phyloP scores from a whole-genome alignment of 1,139 yeast species.

The Geotrichum aggregatum region DNA sequence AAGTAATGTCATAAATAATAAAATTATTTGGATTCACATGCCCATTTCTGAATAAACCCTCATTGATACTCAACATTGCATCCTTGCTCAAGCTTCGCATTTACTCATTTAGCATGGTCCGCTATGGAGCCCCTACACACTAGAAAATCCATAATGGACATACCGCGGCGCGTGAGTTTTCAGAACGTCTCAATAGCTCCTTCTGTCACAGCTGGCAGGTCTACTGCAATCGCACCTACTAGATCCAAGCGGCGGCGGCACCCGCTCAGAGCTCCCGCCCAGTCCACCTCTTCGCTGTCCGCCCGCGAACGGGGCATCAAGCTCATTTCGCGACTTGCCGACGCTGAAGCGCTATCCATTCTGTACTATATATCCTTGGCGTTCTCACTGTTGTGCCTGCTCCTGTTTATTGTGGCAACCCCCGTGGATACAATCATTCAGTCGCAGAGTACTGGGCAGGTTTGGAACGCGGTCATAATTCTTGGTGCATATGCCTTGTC shows the following conservation, averaged over 20 bases:
- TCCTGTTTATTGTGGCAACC: slow-evolving; percentile 60
- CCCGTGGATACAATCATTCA: slow-evolving; percentile 75
- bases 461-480: slow-evolving; percentile 68
- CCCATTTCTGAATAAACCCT: no score
- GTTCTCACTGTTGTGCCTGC: slow-evolving; percentile 47
- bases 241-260: not conserved
- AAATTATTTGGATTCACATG: no score
- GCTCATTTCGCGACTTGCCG: not conserved
- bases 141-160: not conserved
- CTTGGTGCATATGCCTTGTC: slow-evolving; percentile 67
- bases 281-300: not conserved
- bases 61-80: no score
- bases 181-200: not conserved
- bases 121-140: no score
- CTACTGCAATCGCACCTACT: not conserved
- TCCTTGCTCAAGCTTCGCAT: no score
- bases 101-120: no score
- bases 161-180: not conserved
- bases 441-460: slow-evolving; percentile 54
- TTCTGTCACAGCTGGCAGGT: not conserved
- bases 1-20: no score
- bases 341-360: not conserved
- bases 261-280: not conserved
- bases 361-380: slow-evolving; percentile 52
- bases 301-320: not conserved